Percentiles rank a stretch among this genome's conserved stretches.
Evolutionary conservation across 441 rosid genomes (phyloP).

Genomic region (Pelargonium citronellum): DNA sequence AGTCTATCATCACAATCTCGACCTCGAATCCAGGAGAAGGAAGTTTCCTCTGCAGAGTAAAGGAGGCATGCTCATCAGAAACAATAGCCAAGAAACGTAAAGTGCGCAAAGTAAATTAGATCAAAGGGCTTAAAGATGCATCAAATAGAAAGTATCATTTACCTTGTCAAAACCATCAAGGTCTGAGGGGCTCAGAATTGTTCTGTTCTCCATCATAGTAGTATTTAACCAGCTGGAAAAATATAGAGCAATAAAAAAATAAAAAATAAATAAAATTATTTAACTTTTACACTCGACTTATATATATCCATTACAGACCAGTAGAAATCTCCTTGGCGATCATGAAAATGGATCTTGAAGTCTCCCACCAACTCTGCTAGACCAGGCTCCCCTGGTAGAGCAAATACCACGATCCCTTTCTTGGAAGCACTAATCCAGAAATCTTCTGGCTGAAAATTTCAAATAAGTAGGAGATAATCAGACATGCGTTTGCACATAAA

Average conservation of each 20-base stretch:
- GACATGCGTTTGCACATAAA: slow-evolving; percentile 7
- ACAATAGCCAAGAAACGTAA: not conserved
- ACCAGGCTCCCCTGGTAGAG: slow-evolving; percentile 86
- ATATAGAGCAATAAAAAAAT: slow-evolving; percentile 5
- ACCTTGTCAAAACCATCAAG: slow-evolving; percentile 87
- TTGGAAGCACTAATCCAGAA: slow-evolving; percentile 74
- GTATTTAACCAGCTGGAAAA: slow-evolving; percentile 74
- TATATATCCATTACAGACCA: slow-evolving; percentile 40
- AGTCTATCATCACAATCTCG: slow-evolving; percentile 69
- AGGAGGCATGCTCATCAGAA: slow-evolving; percentile 7
- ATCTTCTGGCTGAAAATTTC: slow-evolving; percentile 65
- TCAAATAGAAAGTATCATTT: slow-evolving; percentile 16
- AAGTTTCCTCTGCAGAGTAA: slow-evolving; percentile 46
- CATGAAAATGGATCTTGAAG: slow-evolving; percentile 81
- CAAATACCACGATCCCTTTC: slow-evolving; percentile 72
- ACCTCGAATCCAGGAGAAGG: slow-evolving; percentile 79
- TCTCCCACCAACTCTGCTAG: slow-evolving; percentile 68
- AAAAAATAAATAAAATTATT: not conserved
- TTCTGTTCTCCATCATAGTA: slow-evolving; percentile 64
- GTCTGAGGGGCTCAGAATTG: slow-evolving; percentile 44
- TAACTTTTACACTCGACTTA: not conserved
- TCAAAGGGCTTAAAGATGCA: not conserved
- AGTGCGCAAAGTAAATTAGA: not conserved
- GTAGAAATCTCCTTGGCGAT: slow-evolving; percentile 81
- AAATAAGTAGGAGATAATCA: slow-evolving; percentile 18